Evolutionary conservation across 2,329 filamentous ascomycete genomes (phyloP).

Genomic region (Aspergillus hiratsukae): DNA sequence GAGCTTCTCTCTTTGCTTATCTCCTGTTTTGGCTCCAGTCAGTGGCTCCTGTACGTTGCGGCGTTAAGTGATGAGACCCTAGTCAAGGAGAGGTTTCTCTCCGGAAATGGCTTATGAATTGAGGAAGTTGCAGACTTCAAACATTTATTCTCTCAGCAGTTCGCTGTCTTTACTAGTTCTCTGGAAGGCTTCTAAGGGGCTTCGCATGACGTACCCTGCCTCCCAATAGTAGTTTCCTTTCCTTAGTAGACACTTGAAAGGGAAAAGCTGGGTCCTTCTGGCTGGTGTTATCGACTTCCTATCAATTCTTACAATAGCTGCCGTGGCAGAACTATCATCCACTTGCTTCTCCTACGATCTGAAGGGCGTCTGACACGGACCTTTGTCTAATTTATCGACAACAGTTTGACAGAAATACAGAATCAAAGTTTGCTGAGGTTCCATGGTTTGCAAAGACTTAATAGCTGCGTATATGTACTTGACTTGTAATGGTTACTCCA

Average conservation of each 20-base stretch:
- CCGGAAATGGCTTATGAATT: slow-evolving; percentile 17
- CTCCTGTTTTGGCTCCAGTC: slow-evolving; percentile 4
- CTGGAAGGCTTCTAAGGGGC: not conserved
- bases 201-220: not conserved
- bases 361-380: no score
- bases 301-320: no score
- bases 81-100: slow-evolving; percentile 7
- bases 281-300: no score
- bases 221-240: not conserved
- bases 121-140: slow-evolving; percentile 8
- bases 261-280: not conserved
- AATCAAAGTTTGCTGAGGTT: no score
- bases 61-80: slow-evolving; percentile 12
- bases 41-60: slow-evolving; percentile 4
- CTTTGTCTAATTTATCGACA: no score
- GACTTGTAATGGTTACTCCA: no score
- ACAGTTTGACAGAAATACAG: no score
- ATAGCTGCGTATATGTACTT: no score
- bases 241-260: not conserved
- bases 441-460: no score
- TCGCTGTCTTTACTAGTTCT: not conserved
- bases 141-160: not conserved
- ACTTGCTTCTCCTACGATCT: no score
- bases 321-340: no score
- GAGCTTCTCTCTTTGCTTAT: slow-evolving; percentile 4